Conservation (phyloP, 768 basidiomycete species). For the Paxillus rubicundulus region DNA sequence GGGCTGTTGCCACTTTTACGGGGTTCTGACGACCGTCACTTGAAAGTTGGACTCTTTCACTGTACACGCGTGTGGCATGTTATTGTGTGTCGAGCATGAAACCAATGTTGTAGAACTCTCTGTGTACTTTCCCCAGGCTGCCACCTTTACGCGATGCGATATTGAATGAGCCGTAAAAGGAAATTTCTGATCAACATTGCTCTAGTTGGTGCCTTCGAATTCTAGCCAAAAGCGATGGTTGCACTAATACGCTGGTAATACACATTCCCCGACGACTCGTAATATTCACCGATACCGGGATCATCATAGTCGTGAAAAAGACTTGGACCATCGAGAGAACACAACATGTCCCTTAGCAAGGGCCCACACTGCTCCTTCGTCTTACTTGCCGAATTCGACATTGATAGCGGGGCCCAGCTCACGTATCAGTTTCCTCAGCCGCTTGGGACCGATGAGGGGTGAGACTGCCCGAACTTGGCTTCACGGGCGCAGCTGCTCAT, state of each 20-base stretch:
- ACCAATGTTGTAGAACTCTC: neutral
- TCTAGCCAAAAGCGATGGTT: conserved; percentile 6
- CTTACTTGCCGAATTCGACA: conserved; percentile 98
- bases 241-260: neutral
- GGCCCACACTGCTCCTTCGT: conserved; percentile 88
- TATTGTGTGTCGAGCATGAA: too few relatives aligned
- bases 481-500: conserved; percentile 2
- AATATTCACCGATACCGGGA: conserved; percentile 7
- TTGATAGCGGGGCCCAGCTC: conserved; percentile 88
- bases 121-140: neutral
- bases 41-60: neutral
- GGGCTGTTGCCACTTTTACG: conserved; percentile 25
- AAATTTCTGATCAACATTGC: conserved; percentile 16
- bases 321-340: neutral
- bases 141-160: neutral
- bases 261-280: neutral
- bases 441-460: conserved; percentile 94
- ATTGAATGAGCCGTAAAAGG: conserved; percentile 23
- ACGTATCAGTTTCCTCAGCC: conserved; percentile 96
- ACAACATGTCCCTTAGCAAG: conserved; percentile 51
- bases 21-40: conserved; percentile 7
- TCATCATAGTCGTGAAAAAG: neutral
- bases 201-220: neutral
- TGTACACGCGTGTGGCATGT: neutral
- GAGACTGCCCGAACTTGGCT: conserved; percentile 16